Conservation (phyloP, 345 rosid species). For the Arabidopsis arenosa region DNA sequence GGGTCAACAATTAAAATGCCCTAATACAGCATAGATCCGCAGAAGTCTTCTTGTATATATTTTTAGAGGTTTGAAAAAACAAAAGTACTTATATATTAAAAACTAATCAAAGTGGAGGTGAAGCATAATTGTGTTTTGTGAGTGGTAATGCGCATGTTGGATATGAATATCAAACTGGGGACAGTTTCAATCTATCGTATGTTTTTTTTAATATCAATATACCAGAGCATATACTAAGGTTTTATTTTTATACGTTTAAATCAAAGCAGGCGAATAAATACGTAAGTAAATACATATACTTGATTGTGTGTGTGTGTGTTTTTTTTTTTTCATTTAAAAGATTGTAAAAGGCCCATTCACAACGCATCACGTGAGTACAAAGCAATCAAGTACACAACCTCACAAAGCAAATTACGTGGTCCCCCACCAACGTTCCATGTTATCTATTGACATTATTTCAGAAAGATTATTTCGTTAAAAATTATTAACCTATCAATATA, state of each 20-base stretch:
- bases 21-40: background rate
- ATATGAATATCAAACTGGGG: conserved; percentile 33
- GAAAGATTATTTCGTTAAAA: background rate
- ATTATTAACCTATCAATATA: background rate
- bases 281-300: background rate
- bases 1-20: background rate
- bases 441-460: background rate
- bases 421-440: conserved; percentile 21
- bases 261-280: conserved; percentile 6
- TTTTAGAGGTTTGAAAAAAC: background rate
- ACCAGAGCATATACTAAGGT: conserved; percentile 37
- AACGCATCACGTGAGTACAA: conserved; percentile 47
- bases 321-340: background rate
- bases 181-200: conserved; percentile 31
- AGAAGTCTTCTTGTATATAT: conserved; percentile 4
- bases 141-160: conserved; percentile 43
- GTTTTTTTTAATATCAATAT: conserved; percentile 8
- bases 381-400: conserved; percentile 36
- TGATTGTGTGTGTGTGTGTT: too few species aligned
- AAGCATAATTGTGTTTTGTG: conserved; percentile 37
- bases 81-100: background rate
- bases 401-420: conserved; percentile 30
- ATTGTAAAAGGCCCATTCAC: background rate
- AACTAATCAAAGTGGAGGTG: conserved; percentile 24
- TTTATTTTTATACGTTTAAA: conserved; percentile 7